phyloP scores from a whole-genome alignment of 2,329 filamentous ascomycete species.

The Grosmannia clavigera region DNA sequence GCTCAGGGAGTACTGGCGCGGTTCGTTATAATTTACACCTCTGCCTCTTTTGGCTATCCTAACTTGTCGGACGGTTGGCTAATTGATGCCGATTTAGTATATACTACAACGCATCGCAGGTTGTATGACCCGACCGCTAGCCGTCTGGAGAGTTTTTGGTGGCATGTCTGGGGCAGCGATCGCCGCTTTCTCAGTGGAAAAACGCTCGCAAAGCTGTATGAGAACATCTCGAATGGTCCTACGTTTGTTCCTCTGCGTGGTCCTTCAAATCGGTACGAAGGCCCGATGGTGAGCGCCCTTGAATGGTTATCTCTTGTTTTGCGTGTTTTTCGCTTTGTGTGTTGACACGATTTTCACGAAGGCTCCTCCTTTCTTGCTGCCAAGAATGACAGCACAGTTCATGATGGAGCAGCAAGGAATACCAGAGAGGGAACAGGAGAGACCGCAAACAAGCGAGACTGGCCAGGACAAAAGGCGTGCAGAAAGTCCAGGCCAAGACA shows the following conservation, averaged over 20 bases:
- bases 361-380: neutral
- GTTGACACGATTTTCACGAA: neutral
- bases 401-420: neutral
- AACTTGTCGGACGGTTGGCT: no score
- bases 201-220: slow-evolving; percentile 41
- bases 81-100: slow-evolving; percentile 29
- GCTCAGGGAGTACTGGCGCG: slow-evolving; percentile 44
- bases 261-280: slow-evolving; percentile 41
- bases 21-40: slow-evolving; percentile 19
- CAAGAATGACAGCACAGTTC: neutral
- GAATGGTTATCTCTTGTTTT: neutral
- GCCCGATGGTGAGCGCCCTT: slow-evolving; percentile 29
- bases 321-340: neutral
- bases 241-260: slow-evolving; percentile 42
- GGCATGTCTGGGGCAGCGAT: slow-evolving; percentile 52
- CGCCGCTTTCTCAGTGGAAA: slow-evolving; percentile 38
- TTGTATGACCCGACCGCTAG: slow-evolving; percentile 50
- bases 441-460: neutral
- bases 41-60: neutral
- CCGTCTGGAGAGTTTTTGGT: slow-evolving; percentile 54
- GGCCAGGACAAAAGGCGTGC: neutral
- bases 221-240: slow-evolving; percentile 44
- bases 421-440: neutral
- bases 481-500: no score
- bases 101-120: slow-evolving; percentile 46